Percentiles rank a stretch among this genome's conserved stretches.
Evolutionary conservation across 2,329 filamentous ascomycete species (phyloP).

Genomic region (Chlorencoelia australis): DNA sequence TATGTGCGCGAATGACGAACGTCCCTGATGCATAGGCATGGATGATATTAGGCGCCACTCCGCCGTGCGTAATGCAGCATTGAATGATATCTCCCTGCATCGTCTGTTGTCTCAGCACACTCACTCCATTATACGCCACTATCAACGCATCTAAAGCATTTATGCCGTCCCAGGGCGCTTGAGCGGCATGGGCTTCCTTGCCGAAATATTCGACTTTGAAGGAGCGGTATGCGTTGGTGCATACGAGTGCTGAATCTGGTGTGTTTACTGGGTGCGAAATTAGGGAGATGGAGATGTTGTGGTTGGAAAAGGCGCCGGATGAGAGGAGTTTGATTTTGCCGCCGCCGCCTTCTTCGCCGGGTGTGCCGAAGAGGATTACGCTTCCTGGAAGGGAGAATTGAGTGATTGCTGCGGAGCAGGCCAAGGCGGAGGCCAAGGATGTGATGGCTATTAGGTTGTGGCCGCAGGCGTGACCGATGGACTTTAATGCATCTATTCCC

Average conservation of each 20-base stretch:
- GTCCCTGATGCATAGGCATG: conserved; percentile 6
- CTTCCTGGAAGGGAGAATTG: conserved; percentile 16
- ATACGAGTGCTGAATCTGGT: conserved; percentile 5
- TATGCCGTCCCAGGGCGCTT: conserved; percentile 30
- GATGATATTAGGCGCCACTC: conserved; percentile 33
- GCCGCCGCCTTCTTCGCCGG: conserved; percentile 22
- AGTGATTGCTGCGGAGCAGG: conserved; percentile 18
- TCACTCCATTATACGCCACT: conserved; percentile 27
- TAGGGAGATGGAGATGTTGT: conserved; percentile 29
- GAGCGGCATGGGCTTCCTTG: conserved; percentile 30
- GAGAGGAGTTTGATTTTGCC: conserved; percentile 35
- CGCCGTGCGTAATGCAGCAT: conserved; percentile 16
- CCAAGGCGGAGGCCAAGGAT: conserved; percentile 31
- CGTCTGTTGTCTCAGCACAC: conserved; percentile 26
- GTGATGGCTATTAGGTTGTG: conserved; percentile 35
- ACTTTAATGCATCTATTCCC: conserved; percentile 40
- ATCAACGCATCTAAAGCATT: conserved; percentile 33
- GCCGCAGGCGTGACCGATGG: conserved; percentile 34
- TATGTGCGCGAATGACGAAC: background rate
- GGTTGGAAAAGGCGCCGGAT: conserved; percentile 33
- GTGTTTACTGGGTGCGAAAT: conserved; percentile 29
- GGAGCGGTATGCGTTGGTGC: conserved; percentile 10
- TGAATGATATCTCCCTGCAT: background rate
- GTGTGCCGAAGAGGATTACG: conserved; percentile 24
- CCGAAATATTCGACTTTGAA: conserved; percentile 20